Conservation (phyloP, 2,329 filamentous ascomycete genomes). For the Phyllosticta citrichinensis region DNA sequence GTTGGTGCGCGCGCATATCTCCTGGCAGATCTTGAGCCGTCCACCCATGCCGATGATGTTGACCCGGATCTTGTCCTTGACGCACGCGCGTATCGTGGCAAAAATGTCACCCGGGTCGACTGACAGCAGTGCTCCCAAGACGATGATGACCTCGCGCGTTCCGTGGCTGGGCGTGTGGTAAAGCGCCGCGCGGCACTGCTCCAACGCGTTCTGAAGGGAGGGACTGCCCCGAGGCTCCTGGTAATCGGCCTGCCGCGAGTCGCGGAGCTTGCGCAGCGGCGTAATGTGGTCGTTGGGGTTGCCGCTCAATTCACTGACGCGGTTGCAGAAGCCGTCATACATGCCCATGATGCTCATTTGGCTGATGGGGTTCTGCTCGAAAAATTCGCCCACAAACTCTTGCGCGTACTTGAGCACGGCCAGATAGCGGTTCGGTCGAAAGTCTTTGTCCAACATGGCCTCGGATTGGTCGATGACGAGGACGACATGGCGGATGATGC, state of each 20-base stretch:
- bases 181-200: constrained; percentile 87
- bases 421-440: constrained; percentile 77
- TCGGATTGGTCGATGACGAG: constrained; percentile 85
- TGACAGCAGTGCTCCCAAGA: constrained; percentile 83
- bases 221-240: constrained; percentile 41
- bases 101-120: constrained; percentile 94
- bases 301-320: constrained; percentile 81
- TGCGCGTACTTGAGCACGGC: constrained; percentile 73
- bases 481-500: constrained; percentile 94
- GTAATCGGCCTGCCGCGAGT: constrained; percentile 57
- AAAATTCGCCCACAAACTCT: constrained; percentile 87
- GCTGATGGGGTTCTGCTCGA: constrained; percentile 97
- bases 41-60: constrained; percentile 84
- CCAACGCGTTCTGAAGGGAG: constrained; percentile 79
- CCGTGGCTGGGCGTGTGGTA: constrained; percentile 90
- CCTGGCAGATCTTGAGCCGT: constrained; percentile 82
- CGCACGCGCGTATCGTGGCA: constrained; percentile 69
- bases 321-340: constrained; percentile 78
- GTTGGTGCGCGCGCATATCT: constrained; percentile 83
- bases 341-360: constrained; percentile 89
- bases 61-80: constrained; percentile 75
- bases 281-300: constrained; percentile 84
- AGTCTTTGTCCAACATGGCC: constrained; percentile 91
- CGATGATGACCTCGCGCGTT: constrained; percentile 81
- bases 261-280: constrained; percentile 56